Conservation (phyloP, 495 filamentous ascomycete species). For the Aspergillus hancockii region DNA sequence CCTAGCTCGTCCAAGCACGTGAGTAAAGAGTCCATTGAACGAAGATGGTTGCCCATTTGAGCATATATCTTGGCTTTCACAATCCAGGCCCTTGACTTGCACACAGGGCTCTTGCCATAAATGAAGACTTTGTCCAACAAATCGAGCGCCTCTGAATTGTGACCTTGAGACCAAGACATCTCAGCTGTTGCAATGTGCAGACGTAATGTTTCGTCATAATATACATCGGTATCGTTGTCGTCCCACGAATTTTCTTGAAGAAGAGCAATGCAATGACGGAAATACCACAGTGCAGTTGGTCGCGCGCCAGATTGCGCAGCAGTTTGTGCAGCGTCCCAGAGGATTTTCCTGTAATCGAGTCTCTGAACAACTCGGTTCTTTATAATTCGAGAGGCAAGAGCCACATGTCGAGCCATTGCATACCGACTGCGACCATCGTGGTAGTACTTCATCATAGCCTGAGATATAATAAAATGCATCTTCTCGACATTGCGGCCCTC, state of each 20-base stretch:
- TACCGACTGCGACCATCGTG: constrained; percentile 61
- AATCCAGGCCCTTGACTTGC: constrained; percentile 78
- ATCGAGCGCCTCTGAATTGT: constrained; percentile 60
- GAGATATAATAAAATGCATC: constrained; percentile 88
- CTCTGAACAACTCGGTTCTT: constrained; percentile 59
- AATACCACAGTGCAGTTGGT: constrained; percentile 77
- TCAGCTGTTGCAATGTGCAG: constrained; percentile 77
- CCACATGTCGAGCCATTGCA: constrained; percentile 73
- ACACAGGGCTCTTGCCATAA: constrained; percentile 64
- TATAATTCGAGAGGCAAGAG: constrained; percentile 70
- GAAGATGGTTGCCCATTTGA: constrained; percentile 67
- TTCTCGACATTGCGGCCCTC: constrained; percentile 66
- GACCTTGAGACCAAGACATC: constrained; percentile 73
- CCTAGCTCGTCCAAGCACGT: constrained; percentile 68
- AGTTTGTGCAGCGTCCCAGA: constrained; percentile 73
- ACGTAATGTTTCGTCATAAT: constrained; percentile 80
- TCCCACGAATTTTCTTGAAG: constrained; percentile 80
- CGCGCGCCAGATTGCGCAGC: constrained; percentile 79
- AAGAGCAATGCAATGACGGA: constrained; percentile 69
- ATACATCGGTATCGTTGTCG: constrained; percentile 66
- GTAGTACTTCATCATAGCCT: constrained; percentile 72
- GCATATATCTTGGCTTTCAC: constrained; percentile 74
- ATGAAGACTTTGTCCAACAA: constrained; percentile 65
- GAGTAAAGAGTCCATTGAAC: constrained; percentile 67
- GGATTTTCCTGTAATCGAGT: constrained; percentile 65